Conservation (phyloP, 2,329 filamentous ascomycete genomes). For the Colletotrichum viniferum region DNA sequence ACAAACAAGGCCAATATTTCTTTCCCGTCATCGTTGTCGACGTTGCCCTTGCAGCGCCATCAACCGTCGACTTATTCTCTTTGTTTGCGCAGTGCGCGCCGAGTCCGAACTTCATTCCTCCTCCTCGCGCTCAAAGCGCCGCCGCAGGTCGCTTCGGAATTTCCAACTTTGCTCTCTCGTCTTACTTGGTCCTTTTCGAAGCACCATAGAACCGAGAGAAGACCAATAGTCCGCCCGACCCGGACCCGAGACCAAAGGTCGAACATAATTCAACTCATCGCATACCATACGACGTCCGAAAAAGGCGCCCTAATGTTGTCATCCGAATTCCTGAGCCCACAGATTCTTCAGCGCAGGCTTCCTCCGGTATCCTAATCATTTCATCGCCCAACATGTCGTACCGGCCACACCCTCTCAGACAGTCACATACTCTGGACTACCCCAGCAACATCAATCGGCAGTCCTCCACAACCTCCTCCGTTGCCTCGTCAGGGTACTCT, state of each 20-base stretch:
- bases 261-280: not conserved
- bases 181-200: not conserved
- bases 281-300: constrained; percentile 10
- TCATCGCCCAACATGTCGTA: constrained; percentile 53
- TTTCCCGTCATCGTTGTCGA: not conserved
- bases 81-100: constrained; percentile 20
- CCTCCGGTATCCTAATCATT: constrained; percentile 19
- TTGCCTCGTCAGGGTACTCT: constrained; percentile 73
- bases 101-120: not conserved
- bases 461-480: constrained; percentile 72
- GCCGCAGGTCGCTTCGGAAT: constrained; percentile 2
- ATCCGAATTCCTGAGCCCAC: constrained; percentile 25
- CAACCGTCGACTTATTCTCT: not conserved
- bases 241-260: not conserved
- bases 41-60: not conserved
- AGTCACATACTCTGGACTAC: constrained; percentile 57
- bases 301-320: constrained; percentile 30
- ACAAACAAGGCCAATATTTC: not conserved
- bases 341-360: constrained; percentile 27
- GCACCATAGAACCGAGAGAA: not conserved
- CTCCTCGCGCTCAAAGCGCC: not conserved
- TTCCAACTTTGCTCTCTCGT: not conserved
- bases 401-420: constrained; percentile 62
- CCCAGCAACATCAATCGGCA: constrained; percentile 58
- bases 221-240: not conserved